A percentile compares a stretch with the other conserved stretches of the same genome.
phyloP scores from a whole-genome alignment of 805 yeast genomes.

The Pichia gijzeniarum region DNA sequence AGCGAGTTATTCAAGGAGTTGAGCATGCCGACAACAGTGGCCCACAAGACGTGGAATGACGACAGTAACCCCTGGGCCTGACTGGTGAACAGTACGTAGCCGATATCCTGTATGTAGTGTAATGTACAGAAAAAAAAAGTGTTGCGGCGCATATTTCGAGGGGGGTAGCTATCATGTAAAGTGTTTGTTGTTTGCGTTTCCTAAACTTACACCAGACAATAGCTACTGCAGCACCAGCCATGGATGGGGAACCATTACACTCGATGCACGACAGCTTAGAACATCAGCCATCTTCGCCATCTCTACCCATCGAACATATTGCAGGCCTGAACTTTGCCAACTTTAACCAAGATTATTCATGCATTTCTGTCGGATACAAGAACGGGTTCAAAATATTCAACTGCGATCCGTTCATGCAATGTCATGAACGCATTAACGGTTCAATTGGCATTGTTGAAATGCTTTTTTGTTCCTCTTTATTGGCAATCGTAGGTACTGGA shows the following conservation, averaged over 20 bases:
- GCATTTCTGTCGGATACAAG: slow-evolving; percentile 70
- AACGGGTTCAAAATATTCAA: slow-evolving; percentile 71
- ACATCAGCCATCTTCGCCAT: neutral
- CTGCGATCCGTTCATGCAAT: slow-evolving; percentile 82
- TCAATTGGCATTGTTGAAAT: slow-evolving; percentile 75
- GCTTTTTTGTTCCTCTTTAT: slow-evolving; percentile 80
- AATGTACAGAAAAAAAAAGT: neutral
- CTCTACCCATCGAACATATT: slow-evolving; percentile 5
- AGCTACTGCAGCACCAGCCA: neutral
- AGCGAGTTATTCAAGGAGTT: slow-evolving; percentile 42
- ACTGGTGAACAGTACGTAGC: neutral
- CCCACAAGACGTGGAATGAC: slow-evolving; percentile 49
- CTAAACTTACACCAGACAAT: neutral
- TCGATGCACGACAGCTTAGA: slow-evolving; percentile 3
- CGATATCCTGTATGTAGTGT: neutral
- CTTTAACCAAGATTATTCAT: slow-evolving; percentile 86
- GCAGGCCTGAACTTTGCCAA: slow-evolving; percentile 34
- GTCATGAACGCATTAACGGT: slow-evolving; percentile 47
- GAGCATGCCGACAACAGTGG: slow-evolving; percentile 42
- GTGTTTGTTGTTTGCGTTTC: too few relatives aligned
- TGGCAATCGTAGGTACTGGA: slow-evolving; percentile 81
- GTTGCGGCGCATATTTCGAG: neutral
- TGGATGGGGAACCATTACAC: neutral
- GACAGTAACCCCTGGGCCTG: slow-evolving; percentile 62
- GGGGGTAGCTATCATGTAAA: too few relatives aligned